These are phyloP conservation scores for Alternaria ventricosa DNA, from an alignment of 2,329 filamentous ascomycete species.

Conservation along the genomic window DNA sequence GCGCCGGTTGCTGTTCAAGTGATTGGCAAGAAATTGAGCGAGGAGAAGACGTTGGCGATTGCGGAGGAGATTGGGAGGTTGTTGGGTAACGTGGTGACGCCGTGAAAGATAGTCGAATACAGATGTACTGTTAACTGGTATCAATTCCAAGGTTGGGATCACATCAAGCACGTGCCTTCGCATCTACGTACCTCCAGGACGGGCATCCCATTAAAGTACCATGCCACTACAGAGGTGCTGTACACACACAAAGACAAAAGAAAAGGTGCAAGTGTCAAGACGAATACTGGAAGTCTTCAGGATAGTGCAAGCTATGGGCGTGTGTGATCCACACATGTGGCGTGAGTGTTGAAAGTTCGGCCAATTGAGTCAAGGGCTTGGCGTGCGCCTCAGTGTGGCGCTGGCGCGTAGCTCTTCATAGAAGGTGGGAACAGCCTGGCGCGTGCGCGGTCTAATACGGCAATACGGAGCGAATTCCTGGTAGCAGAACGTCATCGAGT, in stretches of 20 bases:
- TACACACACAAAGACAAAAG: not conserved
- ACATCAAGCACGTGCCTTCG: not conserved
- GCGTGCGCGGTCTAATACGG: not conserved
- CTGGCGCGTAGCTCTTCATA: not conserved
- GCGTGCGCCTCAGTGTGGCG: not conserved
- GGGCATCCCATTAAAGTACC: not conserved
- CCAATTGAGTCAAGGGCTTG: not conserved
- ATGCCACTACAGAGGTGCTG: not conserved
- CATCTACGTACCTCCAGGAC: no score
- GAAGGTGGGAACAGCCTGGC: not conserved
- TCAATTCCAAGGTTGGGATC: no score
- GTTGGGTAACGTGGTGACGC: slow-evolving; percentile 1
- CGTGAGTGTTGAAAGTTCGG: not conserved
- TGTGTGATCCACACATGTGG: not conserved
- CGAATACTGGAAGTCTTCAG: not conserved
- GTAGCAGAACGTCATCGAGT: slow-evolving; percentile 15
- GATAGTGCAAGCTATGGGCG: not conserved
- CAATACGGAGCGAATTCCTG: slow-evolving; percentile 2
- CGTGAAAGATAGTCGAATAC: not conserved
- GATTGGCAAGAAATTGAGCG: slow-evolving; percentile 6
- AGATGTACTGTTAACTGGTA: not conserved
- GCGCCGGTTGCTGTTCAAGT: slow-evolving; percentile 18
- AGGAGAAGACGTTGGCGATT: slow-evolving; percentile 17
- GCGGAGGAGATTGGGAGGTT: slow-evolving; percentile 8
- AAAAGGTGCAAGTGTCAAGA: not conserved